Percentiles rank a stretch among this genome's conserved stretches.
Conservation (phyloP, 306 rosid species). For the Rubus idaeus region DNA sequence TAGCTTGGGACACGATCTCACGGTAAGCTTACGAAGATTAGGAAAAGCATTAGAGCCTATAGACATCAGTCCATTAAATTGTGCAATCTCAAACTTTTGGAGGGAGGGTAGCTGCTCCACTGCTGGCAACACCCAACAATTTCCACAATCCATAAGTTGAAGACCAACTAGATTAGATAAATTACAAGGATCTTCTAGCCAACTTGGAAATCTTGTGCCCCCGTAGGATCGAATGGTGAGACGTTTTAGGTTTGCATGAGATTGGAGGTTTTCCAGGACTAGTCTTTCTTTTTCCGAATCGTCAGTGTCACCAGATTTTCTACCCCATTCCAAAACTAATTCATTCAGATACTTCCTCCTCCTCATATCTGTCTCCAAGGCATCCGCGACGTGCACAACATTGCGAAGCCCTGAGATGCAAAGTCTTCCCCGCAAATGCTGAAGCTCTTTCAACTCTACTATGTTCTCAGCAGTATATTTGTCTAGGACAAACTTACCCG, state of each 20-base stretch:
- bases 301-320: not conserved
- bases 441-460: conserved; percentile 4
- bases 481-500: not conserved
- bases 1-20: not conserved
- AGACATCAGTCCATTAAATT: not conserved
- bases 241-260: conserved; percentile 12
- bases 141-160: not conserved
- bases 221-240: not conserved
- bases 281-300: not conserved
- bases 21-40: not conserved
- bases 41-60: not conserved
- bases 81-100: not conserved
- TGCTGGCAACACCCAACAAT: not conserved
- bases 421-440: conserved; percentile 6
- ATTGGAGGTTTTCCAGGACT: conserved; percentile 4
- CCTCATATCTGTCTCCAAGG: not conserved
- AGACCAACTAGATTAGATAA: not conserved
- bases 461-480: not conserved
- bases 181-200: conserved; percentile 20
- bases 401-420: conserved; percentile 8
- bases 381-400: conserved; percentile 2
- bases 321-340: conserved; percentile 19
- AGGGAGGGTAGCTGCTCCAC: conserved; percentile 27
- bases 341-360: not conserved
- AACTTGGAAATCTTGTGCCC: conserved; percentile 19